Evolutionary conservation across 164 flowering plant species (phyloP), one percentile per base, ranked within the genome.

Genomic region (Stephania cephalantha): DNA sequence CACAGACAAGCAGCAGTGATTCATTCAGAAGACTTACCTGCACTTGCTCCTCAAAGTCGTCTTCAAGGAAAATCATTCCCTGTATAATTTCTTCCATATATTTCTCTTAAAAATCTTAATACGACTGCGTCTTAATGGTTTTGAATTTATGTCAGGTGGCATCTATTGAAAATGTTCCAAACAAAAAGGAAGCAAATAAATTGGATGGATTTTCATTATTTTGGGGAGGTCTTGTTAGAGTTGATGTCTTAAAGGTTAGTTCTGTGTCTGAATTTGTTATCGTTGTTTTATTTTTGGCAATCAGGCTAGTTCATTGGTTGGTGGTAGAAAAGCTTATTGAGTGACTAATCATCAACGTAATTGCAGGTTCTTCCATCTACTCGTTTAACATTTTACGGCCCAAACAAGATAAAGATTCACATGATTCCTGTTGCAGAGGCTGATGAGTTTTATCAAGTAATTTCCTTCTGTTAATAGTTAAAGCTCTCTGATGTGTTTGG

Each of bases 1-100:
- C 99, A 95, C 77, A 87, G 99, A 85, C 97, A 89, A 88, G 90
- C 98, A 74, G 98, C 97, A 55, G 97, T 93, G 46, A 90, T 95
- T 80, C 86, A 89, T 77, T 81, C 97, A 69, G 93, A 90, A 78
- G 99, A 95, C 84, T 85, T 95, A 68, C 97, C 97, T 76, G 78
- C 87, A 73, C 97, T 95, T 83, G 98, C 99, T 84, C 99, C 98
- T 79, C 96, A 81, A 82, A 93, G 88, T 83, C 92, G 97, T 66
- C 92, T 95, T 20, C 84, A 89, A 81, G 97, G 98, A 69, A 93
- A 81, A 82, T 74, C 87, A 55, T 84, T 93, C 73, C 89, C 89
- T 71, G 96, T 91, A 89, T 71, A 88, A 76, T 69, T 71, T 46
- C 61, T 72, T 66, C 15, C 30, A 61, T 44, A 67, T 45, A 7